Evolutionary conservation across 495 filamentous ascomycete genomes (phyloP).

Genomic region (Oidiodendron maius): DNA sequence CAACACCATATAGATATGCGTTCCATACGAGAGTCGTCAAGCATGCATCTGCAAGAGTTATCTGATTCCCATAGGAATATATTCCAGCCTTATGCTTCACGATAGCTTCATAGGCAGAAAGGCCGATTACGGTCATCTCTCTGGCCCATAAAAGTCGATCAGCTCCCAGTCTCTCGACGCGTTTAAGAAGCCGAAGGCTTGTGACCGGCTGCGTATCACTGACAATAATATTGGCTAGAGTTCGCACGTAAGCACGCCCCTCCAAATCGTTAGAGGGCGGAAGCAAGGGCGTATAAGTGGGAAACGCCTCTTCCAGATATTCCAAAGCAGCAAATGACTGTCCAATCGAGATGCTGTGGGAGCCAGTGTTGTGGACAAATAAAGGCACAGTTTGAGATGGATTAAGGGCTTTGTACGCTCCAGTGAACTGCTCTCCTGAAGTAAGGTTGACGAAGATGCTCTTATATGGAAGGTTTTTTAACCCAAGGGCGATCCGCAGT

Average conservation of each 20-base stretch:
- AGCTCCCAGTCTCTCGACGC: slow-evolving; percentile 31
- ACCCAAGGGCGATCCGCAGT: slow-evolving; percentile 43
- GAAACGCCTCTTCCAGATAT: slow-evolving; percentile 42
- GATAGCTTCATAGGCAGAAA: slow-evolving; percentile 42
- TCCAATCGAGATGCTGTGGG: slow-evolving; percentile 28
- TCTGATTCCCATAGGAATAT: slow-evolving; percentile 44
- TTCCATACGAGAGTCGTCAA: slow-evolving; percentile 45
- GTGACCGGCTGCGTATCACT: slow-evolving; percentile 45
- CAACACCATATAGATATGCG: slow-evolving; percentile 41
- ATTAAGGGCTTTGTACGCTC: slow-evolving; percentile 33
- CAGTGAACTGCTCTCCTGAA: slow-evolving; percentile 33
- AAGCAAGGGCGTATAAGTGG: slow-evolving; percentile 26
- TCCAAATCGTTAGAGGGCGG: slow-evolving; percentile 31
- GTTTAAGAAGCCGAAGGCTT: slow-evolving; percentile 40
- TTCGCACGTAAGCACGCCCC: slow-evolving; percentile 34
- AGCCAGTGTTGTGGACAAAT: slow-evolving; percentile 24
- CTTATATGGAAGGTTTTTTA: slow-evolving; percentile 34
- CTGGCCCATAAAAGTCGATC: slow-evolving; percentile 18
- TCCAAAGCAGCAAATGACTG: slow-evolving; percentile 49
- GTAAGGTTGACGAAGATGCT: slow-evolving; percentile 42
- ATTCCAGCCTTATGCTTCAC: slow-evolving; percentile 27
- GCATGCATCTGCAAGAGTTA: slow-evolving; percentile 46
- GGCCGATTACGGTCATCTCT: slow-evolving; percentile 20
- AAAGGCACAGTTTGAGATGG: slow-evolving; percentile 46
- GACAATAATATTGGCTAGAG: slow-evolving; percentile 38